Conservation (phyloP, 371 early-diverging fungal species). For the Actinomortierella wolfii region DNA sequence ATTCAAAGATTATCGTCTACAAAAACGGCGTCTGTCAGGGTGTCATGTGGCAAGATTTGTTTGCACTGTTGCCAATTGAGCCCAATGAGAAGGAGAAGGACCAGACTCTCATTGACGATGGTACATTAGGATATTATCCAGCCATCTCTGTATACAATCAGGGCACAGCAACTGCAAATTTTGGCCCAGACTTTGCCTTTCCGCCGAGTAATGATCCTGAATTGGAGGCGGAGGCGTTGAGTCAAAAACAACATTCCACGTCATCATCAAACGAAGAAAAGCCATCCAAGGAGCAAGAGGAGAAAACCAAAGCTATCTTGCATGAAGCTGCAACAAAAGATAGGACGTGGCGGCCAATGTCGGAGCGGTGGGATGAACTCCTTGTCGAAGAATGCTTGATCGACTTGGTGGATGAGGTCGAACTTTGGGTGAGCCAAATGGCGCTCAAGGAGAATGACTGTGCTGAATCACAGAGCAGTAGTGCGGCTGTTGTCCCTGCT, state of each 20-base stretch:
- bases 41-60: conserved; percentile 63
- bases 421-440: conserved; percentile 41
- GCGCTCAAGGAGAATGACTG: conserved; percentile 8
- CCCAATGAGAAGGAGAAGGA: conserved; percentile 51
- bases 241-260: background rate
- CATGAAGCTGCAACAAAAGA: background rate
- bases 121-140: conserved; percentile 73
- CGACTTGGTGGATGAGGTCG: conserved; percentile 70
- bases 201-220: conserved; percentile 57
- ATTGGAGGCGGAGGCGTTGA: conserved; percentile 28
- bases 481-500: conserved; percentile 4
- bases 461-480: no score
- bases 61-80: conserved; percentile 56
- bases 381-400: conserved; percentile 69
- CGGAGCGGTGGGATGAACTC: conserved; percentile 63
- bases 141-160: conserved; percentile 69
- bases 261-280: background rate
- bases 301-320: background rate
- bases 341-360: conserved; percentile 61
- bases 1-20: conserved; percentile 64
- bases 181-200: conserved; percentile 68
- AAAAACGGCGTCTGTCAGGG: conserved; percentile 74
- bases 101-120: conserved; percentile 66
- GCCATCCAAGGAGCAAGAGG: background rate
- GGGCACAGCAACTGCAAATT: conserved; percentile 68